Evolutionary conservation across 2,329 filamentous ascomycete species (phyloP).

Genomic region (Fusarium hainanense): DNA sequence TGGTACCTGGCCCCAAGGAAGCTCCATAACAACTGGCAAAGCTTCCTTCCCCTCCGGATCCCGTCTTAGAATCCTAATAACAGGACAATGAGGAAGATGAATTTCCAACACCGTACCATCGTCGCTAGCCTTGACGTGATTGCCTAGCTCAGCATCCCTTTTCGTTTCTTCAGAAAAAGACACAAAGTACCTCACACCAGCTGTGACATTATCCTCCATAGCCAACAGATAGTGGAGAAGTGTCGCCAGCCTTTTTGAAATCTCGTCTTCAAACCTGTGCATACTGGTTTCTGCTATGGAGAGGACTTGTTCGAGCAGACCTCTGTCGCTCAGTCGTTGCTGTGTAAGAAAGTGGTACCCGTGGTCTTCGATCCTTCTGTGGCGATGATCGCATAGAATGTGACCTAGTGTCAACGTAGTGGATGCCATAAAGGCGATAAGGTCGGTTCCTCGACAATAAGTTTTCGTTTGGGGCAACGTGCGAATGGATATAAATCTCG

Average conservation of each 20-base stretch:
- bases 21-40: background rate
- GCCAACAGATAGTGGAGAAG: conserved; percentile 57
- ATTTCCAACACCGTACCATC: conserved; percentile 48
- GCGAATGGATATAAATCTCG: conserved; percentile 59
- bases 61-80: conserved; percentile 49
- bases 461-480: conserved; percentile 53
- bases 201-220: conserved; percentile 53
- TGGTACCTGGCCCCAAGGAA: background rate
- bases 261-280: conserved; percentile 50
- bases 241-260: conserved; percentile 53
- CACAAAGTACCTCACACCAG: conserved; percentile 42
- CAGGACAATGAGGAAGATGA: conserved; percentile 57
- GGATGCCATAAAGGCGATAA: conserved; percentile 60
- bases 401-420: conserved; percentile 63
- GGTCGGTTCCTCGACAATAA: conserved; percentile 61
- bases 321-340: conserved; percentile 56
- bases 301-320: conserved; percentile 52
- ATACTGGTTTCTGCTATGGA: conserved; percentile 52
- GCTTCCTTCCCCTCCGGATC: background rate
- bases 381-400: conserved; percentile 49
- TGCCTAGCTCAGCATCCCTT: conserved; percentile 40
- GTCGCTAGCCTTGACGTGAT: conserved; percentile 2
- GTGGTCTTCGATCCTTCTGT: conserved; percentile 12
- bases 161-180: conserved; percentile 28
- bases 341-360: conserved; percentile 52